Conservation (phyloP, 1,139 yeast species). For the Saccharomyces pastorianus region DNA sequence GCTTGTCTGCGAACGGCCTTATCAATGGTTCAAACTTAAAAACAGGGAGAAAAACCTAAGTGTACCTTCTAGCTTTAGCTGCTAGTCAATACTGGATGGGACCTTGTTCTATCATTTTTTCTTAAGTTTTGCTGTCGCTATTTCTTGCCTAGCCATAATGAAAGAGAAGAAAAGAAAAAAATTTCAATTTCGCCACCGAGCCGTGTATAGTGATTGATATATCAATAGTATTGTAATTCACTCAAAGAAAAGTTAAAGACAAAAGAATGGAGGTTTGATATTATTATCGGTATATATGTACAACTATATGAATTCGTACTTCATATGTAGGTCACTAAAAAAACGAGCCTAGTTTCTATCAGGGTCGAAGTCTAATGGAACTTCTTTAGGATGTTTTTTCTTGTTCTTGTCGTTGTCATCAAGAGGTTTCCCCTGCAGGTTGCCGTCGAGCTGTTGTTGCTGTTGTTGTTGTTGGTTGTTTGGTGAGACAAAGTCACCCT, state of each 20-base stretch:
- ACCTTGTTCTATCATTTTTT: background rate
- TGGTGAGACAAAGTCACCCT: background rate
- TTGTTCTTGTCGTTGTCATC: constrained; percentile 1
- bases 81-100: background rate
- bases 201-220: background rate
- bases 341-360: constrained; percentile 4
- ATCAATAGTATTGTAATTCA: background rate
- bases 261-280: background rate
- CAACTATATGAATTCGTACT: background rate
- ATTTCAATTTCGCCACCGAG: constrained; percentile 7
- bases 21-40: background rate
- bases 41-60: background rate
- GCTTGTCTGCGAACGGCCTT: background rate
- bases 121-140: background rate
- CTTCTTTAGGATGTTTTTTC: constrained; percentile 4
- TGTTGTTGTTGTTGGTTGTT: background rate
- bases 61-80: background rate
- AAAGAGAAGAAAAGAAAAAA: background rate
- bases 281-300: background rate
- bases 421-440: constrained; percentile 3
- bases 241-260: background rate
- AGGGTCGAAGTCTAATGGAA: constrained; percentile 12
- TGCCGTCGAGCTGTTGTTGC: constrained; percentile 1
- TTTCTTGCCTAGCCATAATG: background rate
- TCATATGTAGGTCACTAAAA: background rate